Percentiles rank a stretch among this genome's conserved stretches.
Conservation (phyloP, 805 yeast species). For the Brettanomyces naardenensis region DNA sequence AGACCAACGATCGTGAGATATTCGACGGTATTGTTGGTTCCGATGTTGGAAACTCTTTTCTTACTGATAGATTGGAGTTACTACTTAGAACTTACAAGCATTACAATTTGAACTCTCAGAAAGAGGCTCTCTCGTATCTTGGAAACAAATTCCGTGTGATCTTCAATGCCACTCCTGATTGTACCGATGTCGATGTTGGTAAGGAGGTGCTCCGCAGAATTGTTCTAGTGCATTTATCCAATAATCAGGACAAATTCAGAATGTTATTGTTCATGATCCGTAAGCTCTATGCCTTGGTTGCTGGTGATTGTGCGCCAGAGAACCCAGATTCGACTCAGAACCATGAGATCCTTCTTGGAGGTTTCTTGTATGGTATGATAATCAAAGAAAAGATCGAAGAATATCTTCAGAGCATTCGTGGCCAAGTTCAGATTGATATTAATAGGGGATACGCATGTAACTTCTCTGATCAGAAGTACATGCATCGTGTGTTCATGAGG, state of each 20-base stretch:
- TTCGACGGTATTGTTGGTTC: constrained; percentile 94
- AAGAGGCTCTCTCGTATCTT: constrained; percentile 86
- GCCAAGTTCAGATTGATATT: constrained; percentile 73
- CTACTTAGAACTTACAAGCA: constrained; percentile 81
- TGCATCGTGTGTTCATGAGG: constrained; percentile 68
- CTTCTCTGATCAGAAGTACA: constrained; percentile 77
- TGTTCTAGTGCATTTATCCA: constrained; percentile 79
- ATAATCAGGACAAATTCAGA: constrained; percentile 73
- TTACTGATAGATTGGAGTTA: constrained; percentile 96
- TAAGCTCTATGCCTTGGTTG: constrained; percentile 88
- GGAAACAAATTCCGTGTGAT: constrained; percentile 96
- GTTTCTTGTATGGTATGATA: constrained; percentile 94
- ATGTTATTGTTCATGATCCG: constrained; percentile 90
- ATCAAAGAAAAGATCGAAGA: constrained; percentile 95
- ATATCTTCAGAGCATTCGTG: constrained; percentile 63
- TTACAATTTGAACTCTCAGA: constrained; percentile 68
- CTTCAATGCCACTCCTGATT: constrained; percentile 81
- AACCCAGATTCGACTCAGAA: constrained; percentile 99
- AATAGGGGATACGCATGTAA: constrained; percentile 75
- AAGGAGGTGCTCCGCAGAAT: constrained; percentile 72
- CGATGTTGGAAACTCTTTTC: constrained; percentile 79
- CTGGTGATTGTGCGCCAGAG: constrained; percentile 94
- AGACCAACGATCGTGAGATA: constrained; percentile 89
- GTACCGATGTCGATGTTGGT: constrained; percentile 87
- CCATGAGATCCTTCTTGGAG: constrained; percentile 93